Evolutionary conservation across 225 moss, liverwort and hornwort species (phyloP).

Genomic region (Marchantia paleacea): DNA sequence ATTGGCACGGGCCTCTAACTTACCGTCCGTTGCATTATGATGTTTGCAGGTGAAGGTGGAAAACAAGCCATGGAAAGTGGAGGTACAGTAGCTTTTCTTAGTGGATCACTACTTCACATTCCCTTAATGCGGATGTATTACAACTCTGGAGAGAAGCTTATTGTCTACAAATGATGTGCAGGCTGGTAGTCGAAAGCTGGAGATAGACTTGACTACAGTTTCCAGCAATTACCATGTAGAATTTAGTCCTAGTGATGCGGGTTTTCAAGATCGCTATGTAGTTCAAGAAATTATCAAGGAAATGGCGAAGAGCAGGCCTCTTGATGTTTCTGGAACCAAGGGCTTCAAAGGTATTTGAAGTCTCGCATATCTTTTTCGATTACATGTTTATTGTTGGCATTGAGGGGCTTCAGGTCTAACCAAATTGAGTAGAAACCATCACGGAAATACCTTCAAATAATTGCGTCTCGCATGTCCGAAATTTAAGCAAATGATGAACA

Average conservation of each 20-base stretch:
- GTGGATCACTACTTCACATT: not conserved
- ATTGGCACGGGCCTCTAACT: not conserved
- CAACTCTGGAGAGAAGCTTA: not conserved
- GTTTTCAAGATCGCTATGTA: conserved; percentile 87
- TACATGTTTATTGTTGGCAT: not conserved
- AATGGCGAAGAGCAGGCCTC: conserved; percentile 80
- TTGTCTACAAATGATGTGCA: conserved; percentile 30
- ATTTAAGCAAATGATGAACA: no score
- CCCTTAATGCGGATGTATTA: not conserved
- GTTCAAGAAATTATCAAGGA: conserved; percentile 92
- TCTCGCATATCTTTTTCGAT: not conserved
- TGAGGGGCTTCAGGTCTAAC: not conserved
- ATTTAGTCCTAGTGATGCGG: conserved; percentile 93
- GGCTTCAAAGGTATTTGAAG: conserved; percentile 72
- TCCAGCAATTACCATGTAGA: conserved; percentile 91
- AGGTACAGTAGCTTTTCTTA: conserved; percentile 40
- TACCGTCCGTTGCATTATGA: not conserved
- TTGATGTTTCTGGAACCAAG: conserved; percentile 75
- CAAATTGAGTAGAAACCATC: no score
- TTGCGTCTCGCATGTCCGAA: no score
- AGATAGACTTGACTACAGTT: conserved; percentile 78
- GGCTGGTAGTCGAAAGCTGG: conserved; percentile 76
- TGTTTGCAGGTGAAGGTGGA: conserved; percentile 88
- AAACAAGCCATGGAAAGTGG: conserved; percentile 98
- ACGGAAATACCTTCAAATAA: no score